Conservation (phyloP, 768 basidiomycete species). For the Strobilomyces echinocephalus region DNA sequence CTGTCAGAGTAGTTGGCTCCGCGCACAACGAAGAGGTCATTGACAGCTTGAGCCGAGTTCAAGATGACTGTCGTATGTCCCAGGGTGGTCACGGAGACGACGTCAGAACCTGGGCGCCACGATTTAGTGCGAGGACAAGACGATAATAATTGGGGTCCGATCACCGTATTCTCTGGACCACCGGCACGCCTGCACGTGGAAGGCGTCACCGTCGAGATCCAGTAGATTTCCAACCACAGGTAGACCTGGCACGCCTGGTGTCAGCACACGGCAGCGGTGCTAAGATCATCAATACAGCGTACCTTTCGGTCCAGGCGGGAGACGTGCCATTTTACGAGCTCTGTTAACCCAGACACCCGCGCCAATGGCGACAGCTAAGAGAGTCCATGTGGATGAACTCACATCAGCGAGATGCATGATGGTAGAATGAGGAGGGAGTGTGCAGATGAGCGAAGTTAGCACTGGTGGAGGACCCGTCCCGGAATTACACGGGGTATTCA, state of each 20-base stretch:
- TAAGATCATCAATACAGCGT: not conserved
- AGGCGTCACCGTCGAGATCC: not conserved
- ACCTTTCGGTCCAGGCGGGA: constrained; percentile 4
- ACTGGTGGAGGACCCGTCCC: not conserved
- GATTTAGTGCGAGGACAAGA: not conserved
- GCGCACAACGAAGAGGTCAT: constrained; percentile 2
- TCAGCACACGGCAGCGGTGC: not conserved
- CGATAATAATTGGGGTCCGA: not conserved
- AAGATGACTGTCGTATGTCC: constrained; percentile 2
- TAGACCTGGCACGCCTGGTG: not conserved
- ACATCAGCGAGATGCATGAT: not conserved
- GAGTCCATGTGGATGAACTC: not conserved
- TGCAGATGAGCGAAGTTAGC: not conserved
- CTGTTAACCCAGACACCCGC: not conserved
- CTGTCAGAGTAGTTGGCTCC: constrained; percentile 4
- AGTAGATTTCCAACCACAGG: not conserved
- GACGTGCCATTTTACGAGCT: constrained; percentile 1
- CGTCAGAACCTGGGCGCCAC: not conserved
- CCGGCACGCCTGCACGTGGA: not conserved
- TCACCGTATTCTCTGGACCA: constrained; percentile 3
- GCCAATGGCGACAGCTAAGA: not conserved
- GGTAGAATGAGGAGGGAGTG: not conserved
- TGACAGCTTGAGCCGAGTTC: constrained; percentile 1
- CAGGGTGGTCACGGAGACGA: constrained; percentile 2
- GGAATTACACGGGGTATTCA: no score